A percentile compares a stretch with the other conserved stretches of the same genome.
These are phyloP conservation scores for Nymphaea thermarum DNA, from an alignment of 164 flowering plant genomes.

Conservation along the genomic window DNA sequence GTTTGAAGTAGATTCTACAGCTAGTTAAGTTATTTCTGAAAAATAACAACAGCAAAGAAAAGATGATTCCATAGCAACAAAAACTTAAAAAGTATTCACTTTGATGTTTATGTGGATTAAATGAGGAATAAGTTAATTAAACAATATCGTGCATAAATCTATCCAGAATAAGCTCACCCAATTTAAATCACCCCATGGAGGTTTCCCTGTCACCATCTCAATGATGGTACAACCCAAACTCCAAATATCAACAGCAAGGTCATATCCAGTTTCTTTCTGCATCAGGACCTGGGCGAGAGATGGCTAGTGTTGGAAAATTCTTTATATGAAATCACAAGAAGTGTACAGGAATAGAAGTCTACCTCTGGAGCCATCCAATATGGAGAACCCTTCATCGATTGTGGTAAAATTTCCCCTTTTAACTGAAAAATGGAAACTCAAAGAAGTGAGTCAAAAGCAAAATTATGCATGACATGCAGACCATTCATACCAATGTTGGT, in stretches of 20 bases:
- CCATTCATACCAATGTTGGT: no score
- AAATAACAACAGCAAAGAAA: no score
- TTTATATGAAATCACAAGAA: no score
- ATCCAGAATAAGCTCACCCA: constrained; percentile 42
- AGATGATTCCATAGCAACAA: no score
- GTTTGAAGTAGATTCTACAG: no score
- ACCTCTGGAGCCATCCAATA: constrained; percentile 99
- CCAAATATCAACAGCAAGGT: constrained; percentile 88
- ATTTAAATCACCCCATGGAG: constrained; percentile 90
- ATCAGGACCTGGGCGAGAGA: constrained; percentile 44
- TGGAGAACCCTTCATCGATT: constrained; percentile 91
- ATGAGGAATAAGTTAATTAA: no score
- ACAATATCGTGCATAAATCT: no score
- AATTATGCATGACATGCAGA: no score
- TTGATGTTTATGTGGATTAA: no score
- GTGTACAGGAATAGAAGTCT: background rate
- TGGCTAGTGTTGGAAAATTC: background rate
- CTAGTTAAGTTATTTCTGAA: no score
- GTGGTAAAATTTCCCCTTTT: constrained; percentile 51
- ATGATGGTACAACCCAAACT: constrained; percentile 94
- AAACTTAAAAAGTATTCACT: no score
- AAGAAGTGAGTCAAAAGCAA: no score
- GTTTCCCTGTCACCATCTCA: constrained; percentile 86
- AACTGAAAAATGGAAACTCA: constrained; percentile 28
- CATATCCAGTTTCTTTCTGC: constrained; percentile 51